phyloP scores from a whole-genome alignment of 176 grass and related monocot species.

The Aegilops bicornis region DNA sequence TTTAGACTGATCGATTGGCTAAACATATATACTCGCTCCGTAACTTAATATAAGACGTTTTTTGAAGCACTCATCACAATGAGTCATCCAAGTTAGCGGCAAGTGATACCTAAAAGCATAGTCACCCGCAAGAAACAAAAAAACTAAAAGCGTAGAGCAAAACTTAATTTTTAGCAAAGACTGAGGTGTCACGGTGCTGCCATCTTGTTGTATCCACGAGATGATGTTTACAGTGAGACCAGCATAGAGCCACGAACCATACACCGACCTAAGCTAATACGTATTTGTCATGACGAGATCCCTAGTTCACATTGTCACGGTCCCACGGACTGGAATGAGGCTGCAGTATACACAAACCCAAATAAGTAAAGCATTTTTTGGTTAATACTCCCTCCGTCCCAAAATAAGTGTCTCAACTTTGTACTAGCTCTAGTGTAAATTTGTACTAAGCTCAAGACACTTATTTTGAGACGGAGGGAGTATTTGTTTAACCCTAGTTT shows the following conservation, averaged over 20 bases:
- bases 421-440: too few relatives aligned
- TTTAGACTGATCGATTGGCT: background rate
- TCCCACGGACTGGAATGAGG: background rate
- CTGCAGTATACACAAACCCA: background rate
- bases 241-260: background rate
- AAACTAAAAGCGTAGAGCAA: background rate
- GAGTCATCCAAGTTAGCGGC: background rate
- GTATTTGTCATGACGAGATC: background rate
- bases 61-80: background rate
- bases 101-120: background rate
- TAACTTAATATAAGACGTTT: too few relatives aligned
- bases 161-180: background rate
- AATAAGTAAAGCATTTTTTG: background rate
- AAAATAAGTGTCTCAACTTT: too few relatives aligned
- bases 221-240: background rate
- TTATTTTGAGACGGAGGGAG: too few relatives aligned
- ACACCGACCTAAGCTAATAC: background rate
- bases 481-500: conserved; percentile 6
- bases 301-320: background rate
- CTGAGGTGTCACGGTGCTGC: background rate
- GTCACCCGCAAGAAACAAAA: background rate
- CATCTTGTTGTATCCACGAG: background rate
- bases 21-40: too few relatives aligned
- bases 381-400: too few relatives aligned
- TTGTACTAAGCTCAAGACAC: too few relatives aligned